Base-by-base conservation (phyloP, 75 land plant genomes). In the Pinus taeda region DNA sequence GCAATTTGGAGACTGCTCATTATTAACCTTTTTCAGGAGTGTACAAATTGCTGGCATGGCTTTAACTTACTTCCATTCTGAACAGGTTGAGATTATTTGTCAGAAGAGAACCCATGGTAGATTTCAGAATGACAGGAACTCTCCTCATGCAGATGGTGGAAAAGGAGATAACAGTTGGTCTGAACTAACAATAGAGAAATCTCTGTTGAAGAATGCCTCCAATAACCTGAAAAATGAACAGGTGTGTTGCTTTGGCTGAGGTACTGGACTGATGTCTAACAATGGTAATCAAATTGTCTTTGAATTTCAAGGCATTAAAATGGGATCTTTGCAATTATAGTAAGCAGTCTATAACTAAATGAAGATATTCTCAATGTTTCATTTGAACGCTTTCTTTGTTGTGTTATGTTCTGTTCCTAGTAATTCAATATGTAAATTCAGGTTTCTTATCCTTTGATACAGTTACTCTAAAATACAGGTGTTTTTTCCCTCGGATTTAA, bases 171-270 rank as follows among this genome's bases (percentile, higher is more conserved):
- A 20, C 6, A 57, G 49, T 17, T 37, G 71, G 56, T 26, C 82
- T n/a, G 81, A 84, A 57, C 45, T 81, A 8, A 71, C 69, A 2
- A 74, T 72, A 3, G 79, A 76, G 36, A 85, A 83, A 72, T 76
- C 88, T 24, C 45, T 61, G 37, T 18, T 36, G 20, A 71, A 63
- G 72, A 83, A 36, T 4, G 59, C 29, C 42, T 39, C 74, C 17
- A 69, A 77, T 84, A 89, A 84, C 59, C 12, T 64, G 24, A 83
- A 82, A 66, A 86, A 89, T 60, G 85, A 76, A 64, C 86, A 83
- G 86, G 91, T 76, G 75, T 60, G 74, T 15, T 57, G 13, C n/a
- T 39, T 57, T 30, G 36, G 13, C 55, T 49, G 18, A 49, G 15
- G n/a, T 22, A 22, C 21, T 55, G 26, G 21, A 20, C 53, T 14